A percentile compares a stretch with the other conserved stretches of the same genome.
Evolutionary conservation across 176 grass and related monocot genomes (phyloP).

Genomic region (Thalia dealbata): DNA sequence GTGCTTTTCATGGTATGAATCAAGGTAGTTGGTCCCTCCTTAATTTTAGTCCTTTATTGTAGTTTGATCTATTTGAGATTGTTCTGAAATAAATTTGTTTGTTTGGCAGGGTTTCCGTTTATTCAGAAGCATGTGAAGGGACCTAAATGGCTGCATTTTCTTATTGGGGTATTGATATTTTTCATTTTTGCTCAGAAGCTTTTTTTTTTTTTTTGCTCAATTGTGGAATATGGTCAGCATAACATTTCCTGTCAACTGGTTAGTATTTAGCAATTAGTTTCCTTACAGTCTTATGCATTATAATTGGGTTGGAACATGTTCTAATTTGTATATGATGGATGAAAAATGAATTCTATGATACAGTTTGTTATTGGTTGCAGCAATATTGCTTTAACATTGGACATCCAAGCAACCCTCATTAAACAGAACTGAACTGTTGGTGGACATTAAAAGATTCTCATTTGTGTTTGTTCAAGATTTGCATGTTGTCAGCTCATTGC

Average conservation of each 20-base stretch:
- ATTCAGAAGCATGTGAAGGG: slow-evolving; percentile 88
- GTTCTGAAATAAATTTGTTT: not conserved
- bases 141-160: slow-evolving; percentile 68
- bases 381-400: too few relatives aligned
- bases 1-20: slow-evolving; percentile 81
- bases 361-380: too few relatives aligned
- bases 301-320: too few relatives aligned
- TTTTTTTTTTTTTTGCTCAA: not conserved
- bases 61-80: not conserved
- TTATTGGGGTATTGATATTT: slow-evolving; percentile 48
- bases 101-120: slow-evolving; percentile 54
- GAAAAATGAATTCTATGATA: too few relatives aligned
- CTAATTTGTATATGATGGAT: too few relatives aligned
- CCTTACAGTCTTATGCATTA: too few relatives aligned
- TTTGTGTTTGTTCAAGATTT: too few relatives aligned
- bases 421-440: too few relatives aligned
- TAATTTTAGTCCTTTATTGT: not conserved
- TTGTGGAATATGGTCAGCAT: not conserved
- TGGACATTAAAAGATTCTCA: too few relatives aligned
- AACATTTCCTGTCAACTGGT: not conserved
- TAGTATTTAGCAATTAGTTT: too few relatives aligned
- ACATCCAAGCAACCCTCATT: too few relatives aligned
- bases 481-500: too few relatives aligned
- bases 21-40: slow-evolving; percentile 27
- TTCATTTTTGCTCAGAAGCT: not conserved